These are phyloP conservation scores for Stemphylium beticola DNA, from an alignment of 2,329 filamentous ascomycete species.

Conservation along the genomic window DNA sequence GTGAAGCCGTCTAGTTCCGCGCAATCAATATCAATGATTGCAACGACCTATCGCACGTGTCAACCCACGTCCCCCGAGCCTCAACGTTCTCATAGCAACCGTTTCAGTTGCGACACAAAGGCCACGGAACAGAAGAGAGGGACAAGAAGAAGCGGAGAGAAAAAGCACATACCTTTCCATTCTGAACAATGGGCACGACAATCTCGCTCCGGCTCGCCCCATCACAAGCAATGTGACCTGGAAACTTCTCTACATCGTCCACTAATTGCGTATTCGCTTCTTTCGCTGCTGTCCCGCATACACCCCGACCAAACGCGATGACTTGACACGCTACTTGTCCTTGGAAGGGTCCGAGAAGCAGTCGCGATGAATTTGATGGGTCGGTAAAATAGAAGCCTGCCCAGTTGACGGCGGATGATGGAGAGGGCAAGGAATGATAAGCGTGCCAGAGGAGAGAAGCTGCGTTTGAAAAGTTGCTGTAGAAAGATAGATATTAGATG, in stretches of 20 bases:
- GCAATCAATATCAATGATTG: constrained; percentile 83
- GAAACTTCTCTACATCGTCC: constrained; percentile 73
- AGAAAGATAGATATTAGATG: neutral
- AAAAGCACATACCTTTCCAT: constrained; percentile 52
- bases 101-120: neutral
- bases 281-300: constrained; percentile 74
- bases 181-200: constrained; percentile 72
- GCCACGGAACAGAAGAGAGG: too few relatives aligned
- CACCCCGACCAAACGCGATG: constrained; percentile 74
- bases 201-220: constrained; percentile 78
- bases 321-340: constrained; percentile 78
- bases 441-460: constrained; percentile 81
- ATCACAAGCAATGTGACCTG: constrained; percentile 84
- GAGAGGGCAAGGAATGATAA: constrained; percentile 72
- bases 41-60: constrained; percentile 59
- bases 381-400: constrained; percentile 63
- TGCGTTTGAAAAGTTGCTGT: constrained; percentile 72
- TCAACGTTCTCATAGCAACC: too few relatives aligned
- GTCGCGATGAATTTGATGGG: constrained; percentile 54
- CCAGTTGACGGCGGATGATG: constrained; percentile 77
- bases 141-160: constrained; percentile 11
- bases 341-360: constrained; percentile 81
- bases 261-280: constrained; percentile 67
- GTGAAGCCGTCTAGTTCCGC: constrained; percentile 71
- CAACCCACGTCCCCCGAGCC: constrained; percentile 16